phyloP scores from a whole-genome alignment of 805 yeast genomes.

The Sporopachydermia quercuum region DNA sequence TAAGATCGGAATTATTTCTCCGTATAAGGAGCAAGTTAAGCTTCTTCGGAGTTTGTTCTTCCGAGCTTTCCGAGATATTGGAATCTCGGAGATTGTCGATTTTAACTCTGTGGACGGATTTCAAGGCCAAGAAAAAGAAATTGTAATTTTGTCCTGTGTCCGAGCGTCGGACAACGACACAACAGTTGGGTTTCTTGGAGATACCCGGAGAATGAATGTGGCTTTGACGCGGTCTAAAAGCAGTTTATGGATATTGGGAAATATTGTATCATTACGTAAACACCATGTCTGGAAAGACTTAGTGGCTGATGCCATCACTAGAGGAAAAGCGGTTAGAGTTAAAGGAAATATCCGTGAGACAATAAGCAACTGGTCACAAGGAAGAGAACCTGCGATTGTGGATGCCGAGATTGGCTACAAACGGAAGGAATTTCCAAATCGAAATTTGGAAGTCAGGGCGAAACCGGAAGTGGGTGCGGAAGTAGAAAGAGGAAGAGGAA shows the following conservation, averaged over 20 bases:
- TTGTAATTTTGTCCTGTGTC: slow-evolving; percentile 89
- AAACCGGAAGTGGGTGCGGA: no score
- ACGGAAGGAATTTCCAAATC: not conserved
- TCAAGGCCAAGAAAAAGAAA: slow-evolving; percentile 95
- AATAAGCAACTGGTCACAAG: not conserved
- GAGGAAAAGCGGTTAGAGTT: not conserved
- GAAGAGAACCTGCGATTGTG: not conserved
- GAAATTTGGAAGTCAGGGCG: not conserved
- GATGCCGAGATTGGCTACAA: slow-evolving; percentile 1
- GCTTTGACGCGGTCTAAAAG: slow-evolving; percentile 89
- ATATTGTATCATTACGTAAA: slow-evolving; percentile 43
- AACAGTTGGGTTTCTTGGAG: slow-evolving; percentile 80
- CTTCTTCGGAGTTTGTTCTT: slow-evolving; percentile 40
- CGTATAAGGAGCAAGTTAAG: slow-evolving; percentile 78
- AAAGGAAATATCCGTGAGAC: not conserved
- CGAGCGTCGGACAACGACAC: slow-evolving; percentile 46
- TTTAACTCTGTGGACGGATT: slow-evolving; percentile 96
- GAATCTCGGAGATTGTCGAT: slow-evolving; percentile 51
- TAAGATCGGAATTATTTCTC: slow-evolving; percentile 81
- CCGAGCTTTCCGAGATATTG: not conserved
- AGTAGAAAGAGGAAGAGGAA: no score
- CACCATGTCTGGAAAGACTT: slow-evolving; percentile 65
- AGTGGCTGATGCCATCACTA: slow-evolving; percentile 40
- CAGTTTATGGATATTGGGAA: slow-evolving; percentile 87
- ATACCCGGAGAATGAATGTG: slow-evolving; percentile 91